A percentile compares a stretch with the other conserved stretches of the same genome.
Evolutionary conservation across 2,329 filamentous ascomycete species (phyloP).

Genomic region (Aspergillus amoenus): DNA sequence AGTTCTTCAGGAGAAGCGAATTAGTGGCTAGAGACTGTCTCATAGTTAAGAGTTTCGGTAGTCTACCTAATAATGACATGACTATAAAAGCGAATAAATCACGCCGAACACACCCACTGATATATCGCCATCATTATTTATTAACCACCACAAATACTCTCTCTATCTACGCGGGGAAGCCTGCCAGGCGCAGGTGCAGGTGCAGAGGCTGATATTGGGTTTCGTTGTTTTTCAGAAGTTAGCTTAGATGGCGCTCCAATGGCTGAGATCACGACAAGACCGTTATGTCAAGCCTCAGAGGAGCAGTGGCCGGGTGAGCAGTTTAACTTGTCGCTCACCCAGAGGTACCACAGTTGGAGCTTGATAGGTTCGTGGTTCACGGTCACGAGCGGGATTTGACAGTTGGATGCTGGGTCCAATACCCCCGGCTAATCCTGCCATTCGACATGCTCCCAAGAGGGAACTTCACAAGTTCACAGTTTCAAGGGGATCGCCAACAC

Average conservation of each 20-base stretch:
- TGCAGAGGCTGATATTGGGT: conserved; percentile 14
- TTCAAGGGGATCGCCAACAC: neutral
- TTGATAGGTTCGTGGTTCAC: conserved; percentile 14
- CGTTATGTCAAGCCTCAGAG: conserved; percentile 1
- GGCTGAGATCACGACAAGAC: conserved; percentile 10
- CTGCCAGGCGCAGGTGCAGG: conserved; percentile 14
- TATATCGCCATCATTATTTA: conserved; percentile 1
- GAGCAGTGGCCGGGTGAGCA: conserved; percentile 3
- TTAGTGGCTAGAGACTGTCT: neutral
- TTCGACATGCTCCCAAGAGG: neutral
- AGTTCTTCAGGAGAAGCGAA: conserved; percentile 4
- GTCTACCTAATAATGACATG: conserved; percentile 7
- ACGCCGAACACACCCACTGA: neutral
- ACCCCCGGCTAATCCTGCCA: neutral
- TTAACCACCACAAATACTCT: neutral
- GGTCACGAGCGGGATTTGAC: conserved; percentile 5
- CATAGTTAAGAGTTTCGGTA: neutral
- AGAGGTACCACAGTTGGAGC: conserved; percentile 21
- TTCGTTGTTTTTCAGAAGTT: neutral
- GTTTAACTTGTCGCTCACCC: conserved; percentile 16
- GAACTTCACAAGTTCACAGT: neutral
- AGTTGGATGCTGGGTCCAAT: neutral
- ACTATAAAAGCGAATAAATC: conserved; percentile 1
- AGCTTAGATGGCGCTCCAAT: neutral
- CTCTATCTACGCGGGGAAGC: conserved; percentile 12